Base-by-base conservation (phyloP, 768 basidiomycete genomes). In the Grammothele lineata region DNA sequence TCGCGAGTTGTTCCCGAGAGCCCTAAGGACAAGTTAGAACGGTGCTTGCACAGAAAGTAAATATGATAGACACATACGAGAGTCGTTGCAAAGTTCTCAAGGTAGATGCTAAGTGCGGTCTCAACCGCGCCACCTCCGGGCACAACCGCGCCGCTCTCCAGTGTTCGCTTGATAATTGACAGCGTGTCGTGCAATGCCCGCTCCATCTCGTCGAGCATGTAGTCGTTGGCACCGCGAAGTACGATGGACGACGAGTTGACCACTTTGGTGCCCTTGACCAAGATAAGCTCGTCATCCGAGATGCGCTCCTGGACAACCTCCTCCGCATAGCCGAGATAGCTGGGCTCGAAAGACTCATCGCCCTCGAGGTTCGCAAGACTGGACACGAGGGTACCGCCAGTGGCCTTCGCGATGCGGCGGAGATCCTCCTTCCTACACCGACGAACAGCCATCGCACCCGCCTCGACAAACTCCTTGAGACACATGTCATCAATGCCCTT, bases 141-240 rank as follows among this genome's bases (percentile, higher is more conserved):
- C 9, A 98, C 94, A 21, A 98, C 93, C 25, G 86, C 69, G 8
- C 95, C 96, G 57, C 92, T 94, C 74, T 99, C 96, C 38, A 98
- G 70, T 5, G 96, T 98, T 48, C 95, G 81, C 73, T 99, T 99
- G 72, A 97, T 92, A 58, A 96, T 79, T 23, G 90, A 95, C 53
- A 98, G 67, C 2, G 90, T 88, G 64, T 99, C 96, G 63, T 99
- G 95, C 57, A 98, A 66, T 0, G 92, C 87, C 39, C 96, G 76
- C 70, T 99, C 96, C 96, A 98, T 99, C 75, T 99, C 96, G 65
- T 99, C 96, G 57, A 98, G 71, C 89, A 97, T 93, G 66, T 95
- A 97, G 67, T 99, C 96, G 66, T 98, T 99, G 23, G 96, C 96
- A 37, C 96, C 96, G 45, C 96, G 81, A 48, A 99, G 74, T 48